Base-by-base conservation (phyloP, 805 yeast genomes). In the Lipomyces yamadae region DNA sequence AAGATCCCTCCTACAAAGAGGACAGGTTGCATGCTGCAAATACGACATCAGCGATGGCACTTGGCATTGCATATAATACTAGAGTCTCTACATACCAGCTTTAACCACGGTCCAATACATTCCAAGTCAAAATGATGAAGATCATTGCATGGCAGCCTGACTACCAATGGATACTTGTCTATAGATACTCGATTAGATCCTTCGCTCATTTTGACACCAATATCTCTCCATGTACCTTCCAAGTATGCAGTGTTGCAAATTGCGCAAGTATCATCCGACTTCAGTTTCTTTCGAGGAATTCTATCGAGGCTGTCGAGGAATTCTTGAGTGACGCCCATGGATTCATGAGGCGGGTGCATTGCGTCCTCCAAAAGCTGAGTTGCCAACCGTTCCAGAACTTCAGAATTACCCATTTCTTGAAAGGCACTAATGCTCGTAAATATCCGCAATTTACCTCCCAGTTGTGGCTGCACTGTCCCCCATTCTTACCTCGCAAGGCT, bases 31-130 rank as follows among this genome's bases (percentile, higher is more conserved):
- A 63, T 77, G 76, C 58, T 68, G 54, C 13, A 33, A 24, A 13
- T 57, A 56, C 4, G 58, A 4, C 30, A 33, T 32, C 32, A 62
- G 24, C 61, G 53, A 11, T 33, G 29, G 24, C 24, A 10, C 6
- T 32, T n/a, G 33, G 32, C 55, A 39, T 48, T 7, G 34, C 30
- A 34, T 24, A 52, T 24, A 50, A 42, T n/a, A 35, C 18, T 34
- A 54, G 24, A 34, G 50, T 30, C 39, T 15, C 6, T 18, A 3
- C 69, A 7, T 66, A 68, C 71, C 56, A 86, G 80, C 69, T 86
- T 85, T 61, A 94, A 81, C 98, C 98, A 93, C 0, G 96, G 95
- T 0, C 89, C 88, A 50, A 94, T 87, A 76, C 98, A 93, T 72
- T 94, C 98, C 70, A 92, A 80, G 75, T 93, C 98, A 77, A 90